Evolutionary conservation across 2,329 filamentous ascomycete genomes (phyloP).

Genomic region (Myriosclerotinia duriaeana): DNA sequence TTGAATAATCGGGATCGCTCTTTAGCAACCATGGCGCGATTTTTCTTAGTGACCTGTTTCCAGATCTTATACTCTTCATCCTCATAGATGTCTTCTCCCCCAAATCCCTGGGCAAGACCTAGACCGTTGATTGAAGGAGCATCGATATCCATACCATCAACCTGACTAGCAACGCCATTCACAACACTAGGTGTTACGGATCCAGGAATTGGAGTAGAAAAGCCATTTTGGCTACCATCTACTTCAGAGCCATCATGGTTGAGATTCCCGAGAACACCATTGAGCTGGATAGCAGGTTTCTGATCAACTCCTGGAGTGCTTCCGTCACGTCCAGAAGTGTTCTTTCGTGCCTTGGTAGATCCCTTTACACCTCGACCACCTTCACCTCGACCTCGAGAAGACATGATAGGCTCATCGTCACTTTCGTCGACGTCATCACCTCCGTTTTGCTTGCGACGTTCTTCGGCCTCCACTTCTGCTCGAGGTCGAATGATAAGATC

Average conservation of each 20-base stretch:
- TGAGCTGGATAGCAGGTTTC: slow-evolving; percentile 69
- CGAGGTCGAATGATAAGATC: slow-evolving; percentile 88
- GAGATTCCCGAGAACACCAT: slow-evolving; percentile 58
- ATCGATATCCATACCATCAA: slow-evolving; percentile 85
- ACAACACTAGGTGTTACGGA: slow-evolving; percentile 73
- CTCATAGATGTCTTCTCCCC: slow-evolving; percentile 73
- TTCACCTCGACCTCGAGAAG: slow-evolving; percentile 86
- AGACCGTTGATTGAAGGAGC: slow-evolving; percentile 68
- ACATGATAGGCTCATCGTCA: slow-evolving; percentile 98
- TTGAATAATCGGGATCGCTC: slow-evolving; percentile 85
- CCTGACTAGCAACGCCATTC: slow-evolving; percentile 72
- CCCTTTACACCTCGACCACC: slow-evolving; percentile 60
- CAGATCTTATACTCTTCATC: slow-evolving; percentile 97
- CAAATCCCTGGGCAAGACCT: slow-evolving; percentile 61
- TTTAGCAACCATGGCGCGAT: slow-evolving; percentile 80
- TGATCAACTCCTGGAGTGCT: slow-evolving; percentile 74
- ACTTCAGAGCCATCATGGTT: slow-evolving; percentile 74
- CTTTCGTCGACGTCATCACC: slow-evolving; percentile 88
- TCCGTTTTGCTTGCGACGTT: slow-evolving; percentile 81
- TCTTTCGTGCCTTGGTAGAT: slow-evolving; percentile 66
- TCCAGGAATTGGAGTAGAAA: slow-evolving; percentile 75
- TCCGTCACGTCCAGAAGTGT: slow-evolving; percentile 71
- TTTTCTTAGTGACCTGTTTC: slow-evolving; percentile 98
- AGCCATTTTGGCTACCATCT: slow-evolving; percentile 79
- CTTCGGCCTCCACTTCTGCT: slow-evolving; percentile 88